Evolutionary conservation across 345 rosid genomes (phyloP), one percentile per base, ranked within the genome.

Genomic region (Ceriops tagal): DNA sequence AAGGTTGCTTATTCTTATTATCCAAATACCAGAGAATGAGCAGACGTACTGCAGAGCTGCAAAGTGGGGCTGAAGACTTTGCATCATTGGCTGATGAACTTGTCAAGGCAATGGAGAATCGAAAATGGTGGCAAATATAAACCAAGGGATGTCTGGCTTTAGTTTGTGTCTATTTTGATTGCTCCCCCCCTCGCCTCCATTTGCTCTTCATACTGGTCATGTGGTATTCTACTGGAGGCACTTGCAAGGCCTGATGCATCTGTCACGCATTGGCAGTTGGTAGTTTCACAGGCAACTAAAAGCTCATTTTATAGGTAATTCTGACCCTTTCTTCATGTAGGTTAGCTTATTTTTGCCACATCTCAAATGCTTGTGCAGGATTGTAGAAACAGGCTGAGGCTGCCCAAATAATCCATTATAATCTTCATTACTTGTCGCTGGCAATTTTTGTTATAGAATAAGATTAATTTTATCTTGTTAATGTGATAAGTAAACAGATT

Each of bases 81-180:
- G 89, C 97, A 53, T 83, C 92, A 8, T 57, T 89, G 82, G 97
- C 96, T 52, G 68, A 76, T 21, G 95, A 93, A 73, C 96, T 93
- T 61, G 98, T 86, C 58, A 91, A 83, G 80, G 81, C 72, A 71
- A 93, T 91, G 98, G 97, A 91, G 78, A 87, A 85, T 62, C 91
- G 91, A n/a, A 89, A 88, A 83, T 93, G 98, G 97, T 93, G 96
- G 96, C 82, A 88, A 22, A 65, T 90, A 65, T 88, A 81, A 88
- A 61, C 7, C 19, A n/a, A 37, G 21, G 30, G 53, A 6, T 26
- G 20, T 51, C 52, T 59, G 53, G 37, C 26, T 60, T 52, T 35
- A 52, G 18, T 21, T 22, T 22, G 35, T 32, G 58, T 39, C 20
- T 8, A 9, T 15, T 8, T 64, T 30, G 34, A 28, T 56, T 35